Conservation (phyloP, 495 filamentous ascomycete species). For the Annulohypoxylon moriforme region DNA sequence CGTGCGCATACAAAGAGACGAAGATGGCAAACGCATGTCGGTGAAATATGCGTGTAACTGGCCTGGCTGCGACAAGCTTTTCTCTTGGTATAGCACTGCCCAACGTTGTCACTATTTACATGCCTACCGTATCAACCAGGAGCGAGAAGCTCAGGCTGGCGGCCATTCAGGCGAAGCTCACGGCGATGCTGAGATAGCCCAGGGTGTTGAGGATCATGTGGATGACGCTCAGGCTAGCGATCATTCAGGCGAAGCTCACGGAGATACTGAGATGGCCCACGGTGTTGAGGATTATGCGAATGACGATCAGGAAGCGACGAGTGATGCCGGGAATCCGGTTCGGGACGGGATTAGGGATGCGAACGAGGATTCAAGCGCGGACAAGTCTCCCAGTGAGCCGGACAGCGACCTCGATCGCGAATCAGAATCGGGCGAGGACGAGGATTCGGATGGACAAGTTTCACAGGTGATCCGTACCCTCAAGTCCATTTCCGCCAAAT, state of each 20-base stretch:
- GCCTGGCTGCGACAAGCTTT: background rate
- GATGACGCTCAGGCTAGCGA: no score
- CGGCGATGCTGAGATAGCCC: background rate
- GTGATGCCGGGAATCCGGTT: no score
- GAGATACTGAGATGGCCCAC: no score
- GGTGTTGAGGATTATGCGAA: no score
- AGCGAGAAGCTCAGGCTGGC: background rate
- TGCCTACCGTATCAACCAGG: background rate
- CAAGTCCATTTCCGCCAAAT: background rate
- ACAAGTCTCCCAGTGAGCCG: background rate
- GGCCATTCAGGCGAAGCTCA: background rate
- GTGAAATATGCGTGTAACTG: background rate
- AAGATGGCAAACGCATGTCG: background rate
- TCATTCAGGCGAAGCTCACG: no score
- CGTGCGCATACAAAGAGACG: no score
- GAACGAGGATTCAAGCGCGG: background rate
- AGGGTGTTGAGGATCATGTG: background rate
- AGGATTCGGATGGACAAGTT: no score
- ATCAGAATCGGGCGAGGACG: no score
- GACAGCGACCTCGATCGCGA: background rate
- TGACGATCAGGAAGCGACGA: no score
- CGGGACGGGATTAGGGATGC: no score
- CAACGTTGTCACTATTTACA: background rate
- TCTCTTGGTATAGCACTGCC: background rate
- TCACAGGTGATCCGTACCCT: background rate